Evolutionary conservation across 768 basidiomycete genomes (phyloP), one percentile per base, ranked within the genome.

Genomic region (Russula brevipes): DNA sequence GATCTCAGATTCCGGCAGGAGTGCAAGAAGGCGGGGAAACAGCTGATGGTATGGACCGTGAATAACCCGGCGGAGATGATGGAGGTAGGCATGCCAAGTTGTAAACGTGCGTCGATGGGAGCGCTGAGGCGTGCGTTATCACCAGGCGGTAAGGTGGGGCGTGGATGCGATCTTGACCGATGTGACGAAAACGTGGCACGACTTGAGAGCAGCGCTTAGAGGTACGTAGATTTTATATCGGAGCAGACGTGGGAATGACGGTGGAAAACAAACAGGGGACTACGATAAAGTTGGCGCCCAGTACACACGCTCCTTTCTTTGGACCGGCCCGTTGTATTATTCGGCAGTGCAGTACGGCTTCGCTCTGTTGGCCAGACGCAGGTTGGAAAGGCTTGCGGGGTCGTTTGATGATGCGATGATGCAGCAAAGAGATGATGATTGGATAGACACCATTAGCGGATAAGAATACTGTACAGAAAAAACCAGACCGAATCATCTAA

Each of bases 21-120:
- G 68, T 94, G 92, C 77, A 85, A 86, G 72, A 78, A 72, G 16
- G 85, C 85, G 1, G 88, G 88, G 19, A 97, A 97, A 81, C 81
- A 81, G 68, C 69, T 98, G 60, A 88, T 95, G 83, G 92, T 94
- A 3, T 98, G 95, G 97, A 99, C 97, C 0, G 96, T 98, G 33
- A 99, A 99, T 71, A 81, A 87, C 51, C 85, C 85, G 10, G 85
- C 84, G 58, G 86, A 93, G 70, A 93, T 94, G 91, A 89, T 91
- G 82, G 91, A 94, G 84, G 90, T 86, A 35, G 47, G 83, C 73
- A 5, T 31, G 33, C 24, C 46, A 42, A 24, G 17, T 50, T 10
- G 31, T 19, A 47, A 46, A 54, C 60, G 42, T 49, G 24, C n/a
- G 47, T 42, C 7, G 10, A 16, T 50, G 38, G 30, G 30, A 46